Evolutionary conservation across 176 grass and related monocot species (phyloP).

Genomic region (Dactylis glomerata): DNA sequence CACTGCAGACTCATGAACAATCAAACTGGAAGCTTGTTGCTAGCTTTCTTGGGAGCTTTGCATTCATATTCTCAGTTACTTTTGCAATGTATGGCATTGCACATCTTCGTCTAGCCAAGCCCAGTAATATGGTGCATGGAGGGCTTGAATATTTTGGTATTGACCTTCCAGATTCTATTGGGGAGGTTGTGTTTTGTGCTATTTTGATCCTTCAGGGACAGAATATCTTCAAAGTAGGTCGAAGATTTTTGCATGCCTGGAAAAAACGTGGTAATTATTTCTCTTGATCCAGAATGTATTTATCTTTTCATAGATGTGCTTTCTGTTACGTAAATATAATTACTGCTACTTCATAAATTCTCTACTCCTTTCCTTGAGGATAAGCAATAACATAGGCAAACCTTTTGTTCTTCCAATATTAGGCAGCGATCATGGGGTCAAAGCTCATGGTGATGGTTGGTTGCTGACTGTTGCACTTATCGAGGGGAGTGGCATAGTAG

Average conservation of each 20-base stretch:
- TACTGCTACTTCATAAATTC: neutral
- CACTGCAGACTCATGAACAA: constrained; percentile 63
- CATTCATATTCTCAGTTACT: constrained; percentile 60
- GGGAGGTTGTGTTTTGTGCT: constrained; percentile 73
- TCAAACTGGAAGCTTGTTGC: constrained; percentile 67
- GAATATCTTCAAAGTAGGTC: constrained; percentile 62
- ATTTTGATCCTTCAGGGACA: constrained; percentile 81
- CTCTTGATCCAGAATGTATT: neutral
- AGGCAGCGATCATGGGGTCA: constrained; percentile 94
- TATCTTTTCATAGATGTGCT: no score
- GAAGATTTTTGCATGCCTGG: constrained; percentile 62
- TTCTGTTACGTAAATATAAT: no score
- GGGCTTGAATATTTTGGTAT: constrained; percentile 85
- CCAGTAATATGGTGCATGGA: constrained; percentile 52
- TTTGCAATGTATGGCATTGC: constrained; percentile 46
- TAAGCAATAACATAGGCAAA: constrained; percentile 2
- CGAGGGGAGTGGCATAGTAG: constrained; percentile 57
- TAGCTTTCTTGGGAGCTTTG: constrained; percentile 83
- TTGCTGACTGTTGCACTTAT: constrained; percentile 93
- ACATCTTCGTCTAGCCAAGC: constrained; percentile 59
- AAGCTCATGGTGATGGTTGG: constrained; percentile 94
- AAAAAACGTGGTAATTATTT: constrained; percentile 64
- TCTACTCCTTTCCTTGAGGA: constrained; percentile 5
- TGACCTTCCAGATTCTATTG: constrained; percentile 86
- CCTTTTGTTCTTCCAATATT: constrained; percentile 26